Percentiles rank a stretch among this genome's conserved stretches.
Evolutionary conservation across 192 early-diverging fungal species (phyloP).

Genomic region (Backusella tarrabulga): DNA sequence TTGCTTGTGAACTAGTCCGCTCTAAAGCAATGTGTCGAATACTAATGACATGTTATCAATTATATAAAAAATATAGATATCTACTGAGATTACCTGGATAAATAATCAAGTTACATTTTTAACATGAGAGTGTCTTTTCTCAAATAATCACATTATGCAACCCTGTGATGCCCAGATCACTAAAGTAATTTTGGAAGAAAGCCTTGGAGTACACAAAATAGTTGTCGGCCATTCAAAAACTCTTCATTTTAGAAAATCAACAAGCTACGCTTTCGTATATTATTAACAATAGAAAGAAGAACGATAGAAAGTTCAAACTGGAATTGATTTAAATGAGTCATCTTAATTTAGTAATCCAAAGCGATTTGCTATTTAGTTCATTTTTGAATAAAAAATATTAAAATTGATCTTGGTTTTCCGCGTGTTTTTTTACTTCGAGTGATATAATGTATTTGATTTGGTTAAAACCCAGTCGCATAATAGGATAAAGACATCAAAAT

Average conservation of each 20-base stretch:
- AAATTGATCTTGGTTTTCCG: background rate
- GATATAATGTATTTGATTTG: background rate
- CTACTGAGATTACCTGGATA: background rate
- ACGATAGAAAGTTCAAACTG: background rate
- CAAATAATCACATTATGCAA: constrained; percentile 1
- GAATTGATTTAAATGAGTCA: background rate
- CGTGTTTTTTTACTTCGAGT: background rate
- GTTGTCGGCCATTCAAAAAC: background rate
- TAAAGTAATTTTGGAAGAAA: background rate
- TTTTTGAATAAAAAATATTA: background rate
- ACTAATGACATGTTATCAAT: background rate
- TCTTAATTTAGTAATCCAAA: background rate
- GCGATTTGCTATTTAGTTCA: background rate
- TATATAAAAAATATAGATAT: background rate
- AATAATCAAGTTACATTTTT: background rate
- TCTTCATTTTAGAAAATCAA: background rate
- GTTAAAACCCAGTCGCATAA: background rate
- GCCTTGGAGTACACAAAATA: background rate
- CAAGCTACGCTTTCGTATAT: background rate
- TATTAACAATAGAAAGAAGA: background rate
- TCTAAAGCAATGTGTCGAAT: background rate
- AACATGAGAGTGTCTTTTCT: background rate
- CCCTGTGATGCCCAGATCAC: background rate
- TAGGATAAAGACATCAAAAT: background rate
- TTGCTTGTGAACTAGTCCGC: background rate